Evolutionary conservation across 2,329 filamentous ascomycete genomes (phyloP).

Genomic region (Zymoseptoria passerinii): DNA sequence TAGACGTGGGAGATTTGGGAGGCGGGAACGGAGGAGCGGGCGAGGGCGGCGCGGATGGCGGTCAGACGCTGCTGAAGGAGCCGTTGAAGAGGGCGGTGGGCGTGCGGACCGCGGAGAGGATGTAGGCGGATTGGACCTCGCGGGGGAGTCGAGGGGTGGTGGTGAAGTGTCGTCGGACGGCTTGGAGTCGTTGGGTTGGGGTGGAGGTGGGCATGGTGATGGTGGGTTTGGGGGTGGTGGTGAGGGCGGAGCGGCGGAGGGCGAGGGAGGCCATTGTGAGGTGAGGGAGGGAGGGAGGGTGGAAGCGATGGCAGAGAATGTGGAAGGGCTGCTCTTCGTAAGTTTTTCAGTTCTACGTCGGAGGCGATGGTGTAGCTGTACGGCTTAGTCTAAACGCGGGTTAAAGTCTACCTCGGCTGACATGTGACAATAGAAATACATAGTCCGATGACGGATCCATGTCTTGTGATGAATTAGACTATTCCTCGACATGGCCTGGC

Average conservation of each 20-base stretch:
- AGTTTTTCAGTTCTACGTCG: background rate
- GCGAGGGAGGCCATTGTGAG: constrained; percentile 15
- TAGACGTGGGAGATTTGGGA: constrained; percentile 85
- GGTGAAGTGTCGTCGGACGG: constrained; percentile 38
- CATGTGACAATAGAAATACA: background rate
- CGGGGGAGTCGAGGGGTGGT: constrained; percentile 41
- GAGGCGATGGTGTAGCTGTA: background rate
- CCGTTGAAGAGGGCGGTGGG: constrained; percentile 97
- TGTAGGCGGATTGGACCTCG: constrained; percentile 86
- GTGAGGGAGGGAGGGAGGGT: background rate
- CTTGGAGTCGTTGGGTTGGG: constrained; percentile 21
- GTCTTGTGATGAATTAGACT: background rate
- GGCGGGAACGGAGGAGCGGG: constrained; percentile 73
- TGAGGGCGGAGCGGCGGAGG: constrained; percentile 18
- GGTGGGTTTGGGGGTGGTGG: background rate
- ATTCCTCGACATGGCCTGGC: background rate
- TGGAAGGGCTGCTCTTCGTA: background rate
- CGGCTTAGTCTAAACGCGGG: background rate
- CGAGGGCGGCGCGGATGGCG: constrained; percentile 83
- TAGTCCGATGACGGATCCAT: background rate
- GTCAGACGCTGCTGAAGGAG: constrained; percentile 68
- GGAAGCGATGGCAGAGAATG: background rate
- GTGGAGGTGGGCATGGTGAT: constrained; percentile 17
- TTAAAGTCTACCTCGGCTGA: background rate
- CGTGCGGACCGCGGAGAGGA: constrained; percentile 80